Base-by-base conservation (phyloP, 495 filamentous ascomycete species). In the Hypomontagnella monticulosa region DNA sequence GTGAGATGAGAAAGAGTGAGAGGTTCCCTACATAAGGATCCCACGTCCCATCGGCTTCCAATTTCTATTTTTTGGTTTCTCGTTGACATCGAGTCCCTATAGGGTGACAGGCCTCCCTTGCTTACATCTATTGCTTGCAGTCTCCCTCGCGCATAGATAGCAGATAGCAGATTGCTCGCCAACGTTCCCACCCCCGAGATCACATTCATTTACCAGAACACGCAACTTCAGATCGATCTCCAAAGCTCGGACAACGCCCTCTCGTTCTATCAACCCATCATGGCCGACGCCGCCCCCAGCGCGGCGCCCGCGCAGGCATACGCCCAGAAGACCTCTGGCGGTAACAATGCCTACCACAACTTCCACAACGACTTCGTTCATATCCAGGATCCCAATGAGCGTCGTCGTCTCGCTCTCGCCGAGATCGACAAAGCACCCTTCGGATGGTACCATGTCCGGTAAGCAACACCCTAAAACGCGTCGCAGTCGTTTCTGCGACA, bases 351-450 rank as follows among this genome's bases (percentile, higher is more conserved):
- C 40, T 90, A 89, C 77, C 85, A 88, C 73, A 90, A 90, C 74
- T 89, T 85, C 75, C 76, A 85, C 74, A 86, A 85, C 71, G 81
- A 87, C 67, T 85, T 84, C 61, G 72, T 83, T 37, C 84, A 91
- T 69, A 84, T 90, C 62, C 76, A 80, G 43, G 89, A 93, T 64
- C 89, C 90, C 30, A 88, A 90, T 63, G 89, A 92, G 72, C 84
- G 89, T 38, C 83, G 91, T 61, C 85, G 91, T 56, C 85, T 88
- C 38, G 91, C 91, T 27, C 84, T 94, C 36, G 88, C 88, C 9
- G 84, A 91, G 70, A 91, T 94, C 57, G 91, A 94, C 74, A 89
- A 90, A 69, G 90, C 90, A 27, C 85, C 85, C 4, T 93, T 93
- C 61, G 88, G 91, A 63, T 91, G 90, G 87, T 89, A 89, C 72